Percentiles rank a stretch among this genome's conserved stretches.
Evolutionary conservation across 495 filamentous ascomycete species (phyloP).

Genomic region (Paragyromitra xinjiangensis): DNA sequence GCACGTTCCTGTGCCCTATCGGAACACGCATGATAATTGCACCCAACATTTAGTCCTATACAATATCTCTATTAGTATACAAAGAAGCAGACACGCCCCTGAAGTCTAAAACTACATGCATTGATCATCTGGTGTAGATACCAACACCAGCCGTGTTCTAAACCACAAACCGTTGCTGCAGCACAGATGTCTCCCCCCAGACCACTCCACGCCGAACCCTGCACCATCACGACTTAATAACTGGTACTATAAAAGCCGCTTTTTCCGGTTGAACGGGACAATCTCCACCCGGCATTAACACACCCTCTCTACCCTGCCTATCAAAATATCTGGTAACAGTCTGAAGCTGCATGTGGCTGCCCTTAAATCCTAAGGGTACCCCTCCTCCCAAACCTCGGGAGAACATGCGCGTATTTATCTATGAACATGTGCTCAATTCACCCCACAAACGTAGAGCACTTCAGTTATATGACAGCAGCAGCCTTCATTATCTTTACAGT

Average conservation of each 20-base stretch:
- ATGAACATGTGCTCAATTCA: neutral
- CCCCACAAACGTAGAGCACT: constrained; percentile 5
- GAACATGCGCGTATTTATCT: neutral
- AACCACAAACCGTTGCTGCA: neutral
- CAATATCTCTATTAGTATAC: neutral
- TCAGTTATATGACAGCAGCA: constrained; percentile 2
- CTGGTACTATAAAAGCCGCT: constrained; percentile 27
- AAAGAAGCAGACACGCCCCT: neutral
- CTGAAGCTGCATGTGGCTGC: neutral
- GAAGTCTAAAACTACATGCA: neutral
- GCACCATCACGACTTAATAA: constrained; percentile 8
- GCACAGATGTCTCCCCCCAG: neutral
- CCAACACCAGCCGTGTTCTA: neutral
- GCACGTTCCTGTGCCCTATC: neutral
- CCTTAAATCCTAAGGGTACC: neutral
- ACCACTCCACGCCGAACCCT: constrained; percentile 7
- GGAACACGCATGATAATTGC: neutral
- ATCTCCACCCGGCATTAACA: neutral
- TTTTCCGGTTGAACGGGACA: constrained; percentile 20
- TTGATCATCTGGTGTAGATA: neutral
- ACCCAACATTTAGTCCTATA: neutral
- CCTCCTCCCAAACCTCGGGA: neutral
- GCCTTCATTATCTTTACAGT: neutral
- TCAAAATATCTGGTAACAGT: constrained; percentile 5
- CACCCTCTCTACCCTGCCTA: neutral